These are phyloP conservation scores for Sphaerostilbella broomeana DNA, from an alignment of 2,329 filamentous ascomycete species.

Conservation along the genomic window DNA sequence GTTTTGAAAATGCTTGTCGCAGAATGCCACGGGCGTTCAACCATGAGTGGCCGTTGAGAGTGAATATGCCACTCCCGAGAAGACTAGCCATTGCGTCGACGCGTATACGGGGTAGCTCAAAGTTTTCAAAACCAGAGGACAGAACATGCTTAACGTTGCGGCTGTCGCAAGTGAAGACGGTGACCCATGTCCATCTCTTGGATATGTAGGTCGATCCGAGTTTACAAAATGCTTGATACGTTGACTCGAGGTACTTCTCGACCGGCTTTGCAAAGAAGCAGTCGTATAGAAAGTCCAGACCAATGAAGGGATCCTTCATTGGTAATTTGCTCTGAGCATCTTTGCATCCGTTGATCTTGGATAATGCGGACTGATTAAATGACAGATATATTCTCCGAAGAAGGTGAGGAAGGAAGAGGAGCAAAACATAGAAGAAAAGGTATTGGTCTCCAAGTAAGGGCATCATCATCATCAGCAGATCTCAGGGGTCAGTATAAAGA, in stretches of 20 bases:
- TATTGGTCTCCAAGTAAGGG: not conserved
- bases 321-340: conserved; percentile 18
- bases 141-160: conserved; percentile 51
- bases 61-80: conserved; percentile 43
- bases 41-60: conserved; percentile 41
- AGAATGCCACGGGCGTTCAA: conserved; percentile 35
- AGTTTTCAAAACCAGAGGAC: conserved; percentile 46
- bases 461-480: too few species aligned
- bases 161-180: conserved; percentile 36
- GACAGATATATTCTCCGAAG: conserved; percentile 8
- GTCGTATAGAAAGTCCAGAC: conserved; percentile 30
- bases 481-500: too few species aligned
- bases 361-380: conserved; percentile 15
- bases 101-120: conserved; percentile 32
- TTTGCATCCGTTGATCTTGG: conserved; percentile 20
- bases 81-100: conserved; percentile 32
- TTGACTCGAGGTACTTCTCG: conserved; percentile 24
- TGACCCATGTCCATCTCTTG: conserved; percentile 26
- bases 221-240: conserved; percentile 20
- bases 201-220: conserved; percentile 29
- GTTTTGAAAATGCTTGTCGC: conserved; percentile 27
- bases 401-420: conserved; percentile 1
- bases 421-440: conserved; percentile 1
- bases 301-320: conserved; percentile 27
- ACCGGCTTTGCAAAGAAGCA: conserved; percentile 21